These are phyloP conservation scores for Hirschioporus abietinus DNA, from an alignment of 768 basidiomycete genomes.

Conservation along the genomic window DNA sequence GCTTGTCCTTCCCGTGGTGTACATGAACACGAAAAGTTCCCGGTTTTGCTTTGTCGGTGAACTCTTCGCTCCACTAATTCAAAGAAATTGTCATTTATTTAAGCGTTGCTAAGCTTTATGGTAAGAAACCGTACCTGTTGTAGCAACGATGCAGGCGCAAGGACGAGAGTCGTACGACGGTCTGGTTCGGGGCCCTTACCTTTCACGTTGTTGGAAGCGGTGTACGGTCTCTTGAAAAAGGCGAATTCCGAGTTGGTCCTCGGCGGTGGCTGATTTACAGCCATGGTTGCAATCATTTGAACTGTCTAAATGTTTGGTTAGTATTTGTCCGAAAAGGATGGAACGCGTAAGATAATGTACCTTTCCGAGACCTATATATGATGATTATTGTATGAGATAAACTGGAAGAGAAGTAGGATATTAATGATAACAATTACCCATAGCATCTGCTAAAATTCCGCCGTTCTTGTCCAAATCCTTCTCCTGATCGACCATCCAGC, in stretches of 20 bases:
- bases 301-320: constrained; percentile 45
- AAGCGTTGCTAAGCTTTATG: not conserved
- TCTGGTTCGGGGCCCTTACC: constrained; percentile 16
- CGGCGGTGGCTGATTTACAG: constrained; percentile 43
- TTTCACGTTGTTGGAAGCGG: not conserved
- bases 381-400: constrained; percentile 42
- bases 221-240: not conserved
- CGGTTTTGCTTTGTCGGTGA: constrained; percentile 56
- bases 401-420: not conserved
- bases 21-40: constrained; percentile 57
- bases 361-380: constrained; percentile 51
- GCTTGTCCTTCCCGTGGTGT: constrained; percentile 68
- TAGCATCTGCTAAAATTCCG: constrained; percentile 54
- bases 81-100: not conserved
- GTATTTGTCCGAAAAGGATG: not conserved
- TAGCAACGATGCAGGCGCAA: constrained; percentile 73
- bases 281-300: constrained; percentile 79
- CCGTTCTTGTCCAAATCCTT: constrained; percentile 40
- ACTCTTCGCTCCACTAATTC: constrained; percentile 65
- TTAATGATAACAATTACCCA: constrained; percentile 10
- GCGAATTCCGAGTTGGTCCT: not conserved
- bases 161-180: constrained; percentile 57
- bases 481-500: constrained; percentile 74
- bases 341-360: constrained; percentile 9
- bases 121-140: constrained; percentile 42